phyloP scores from a whole-genome alignment of 1,139 yeast genomes.

The Debaryomyces udenii region DNA sequence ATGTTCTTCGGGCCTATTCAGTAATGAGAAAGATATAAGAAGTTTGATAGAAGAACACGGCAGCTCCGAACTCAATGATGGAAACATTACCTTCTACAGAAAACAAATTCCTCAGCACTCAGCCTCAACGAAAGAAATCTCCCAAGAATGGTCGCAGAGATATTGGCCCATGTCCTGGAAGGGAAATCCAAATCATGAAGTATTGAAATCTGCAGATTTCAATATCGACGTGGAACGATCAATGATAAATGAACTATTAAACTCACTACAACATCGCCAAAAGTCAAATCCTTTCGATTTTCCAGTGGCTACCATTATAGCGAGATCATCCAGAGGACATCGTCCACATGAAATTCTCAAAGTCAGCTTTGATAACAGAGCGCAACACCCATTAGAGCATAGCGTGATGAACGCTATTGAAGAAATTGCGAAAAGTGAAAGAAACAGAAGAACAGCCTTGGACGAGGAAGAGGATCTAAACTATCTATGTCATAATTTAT shows the following conservation, averaged over 20 bases:
- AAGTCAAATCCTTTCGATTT: background rate
- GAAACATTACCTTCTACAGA: slow-evolving; percentile 15
- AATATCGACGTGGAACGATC: slow-evolving; percentile 47
- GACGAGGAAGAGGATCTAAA: slow-evolving; percentile 20
- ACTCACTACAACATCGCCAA: slow-evolving; percentile 12
- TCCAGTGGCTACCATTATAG: slow-evolving; percentile 28
- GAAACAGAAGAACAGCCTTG: slow-evolving; percentile 29
- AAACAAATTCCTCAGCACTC: slow-evolving; percentile 36
- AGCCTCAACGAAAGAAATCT: slow-evolving; percentile 61
- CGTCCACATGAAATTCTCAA: slow-evolving; percentile 23
- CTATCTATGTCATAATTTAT: slow-evolving; percentile 75
- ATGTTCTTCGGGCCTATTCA: slow-evolving; percentile 28
- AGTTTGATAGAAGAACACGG: slow-evolving; percentile 19
- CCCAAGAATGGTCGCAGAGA: slow-evolving; percentile 60
- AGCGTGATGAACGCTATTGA: slow-evolving; percentile 74
- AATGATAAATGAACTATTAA: slow-evolving; percentile 36
- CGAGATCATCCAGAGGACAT: slow-evolving; percentile 17
- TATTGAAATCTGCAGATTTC: slow-evolving; percentile 54
- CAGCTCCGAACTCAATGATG: slow-evolving; percentile 13
- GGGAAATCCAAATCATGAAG: slow-evolving; percentile 85
- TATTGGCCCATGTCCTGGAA: slow-evolving; percentile 95
- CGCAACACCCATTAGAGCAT: slow-evolving; percentile 60
- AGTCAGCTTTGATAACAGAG: slow-evolving; percentile 24
- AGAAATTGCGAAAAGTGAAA: slow-evolving; percentile 56
- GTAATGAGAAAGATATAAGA: slow-evolving; percentile 19